Conservation (phyloP, 2,329 filamentous ascomycete genomes). For the Ceratocystis papillata region DNA sequence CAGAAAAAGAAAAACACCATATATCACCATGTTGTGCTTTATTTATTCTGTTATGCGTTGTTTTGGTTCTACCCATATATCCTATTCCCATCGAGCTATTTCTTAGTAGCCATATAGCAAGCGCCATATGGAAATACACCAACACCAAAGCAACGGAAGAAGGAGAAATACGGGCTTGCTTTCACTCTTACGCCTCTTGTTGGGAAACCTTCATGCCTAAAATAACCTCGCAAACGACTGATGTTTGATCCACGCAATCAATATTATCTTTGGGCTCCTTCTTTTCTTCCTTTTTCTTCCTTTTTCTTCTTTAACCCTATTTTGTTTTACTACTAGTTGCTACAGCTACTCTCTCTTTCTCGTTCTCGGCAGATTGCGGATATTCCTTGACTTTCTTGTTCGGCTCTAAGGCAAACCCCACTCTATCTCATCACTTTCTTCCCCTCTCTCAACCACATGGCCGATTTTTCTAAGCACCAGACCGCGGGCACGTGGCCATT, state of each 20-base stretch:
- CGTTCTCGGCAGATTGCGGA: conserved; percentile 8
- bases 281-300: not conserved
- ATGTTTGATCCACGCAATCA: not conserved
- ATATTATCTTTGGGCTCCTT: not conserved
- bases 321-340: not conserved
- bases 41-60: not conserved
- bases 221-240: too few relatives aligned
- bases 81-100: too few relatives aligned
- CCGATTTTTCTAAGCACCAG: not conserved
- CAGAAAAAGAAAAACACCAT: not conserved
- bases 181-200: too few relatives aligned
- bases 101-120: too few relatives aligned
- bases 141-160: too few relatives aligned
- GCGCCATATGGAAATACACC: too few relatives aligned
- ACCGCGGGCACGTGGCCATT: not conserved
- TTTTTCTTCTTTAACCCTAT: not conserved
- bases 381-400: not conserved
- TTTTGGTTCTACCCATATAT: too few relatives aligned
- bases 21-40: not conserved
- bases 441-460: not conserved
- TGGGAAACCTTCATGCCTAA: too few relatives aligned
- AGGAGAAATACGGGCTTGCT: too few relatives aligned
- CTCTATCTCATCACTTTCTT: not conserved
- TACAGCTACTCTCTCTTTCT: not conserved
- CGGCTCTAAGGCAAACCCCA: not conserved